A percentile compares a stretch with the other conserved stretches of the same genome.
Conservation (phyloP, 345 rosid genomes). For the Firmiana major region DNA sequence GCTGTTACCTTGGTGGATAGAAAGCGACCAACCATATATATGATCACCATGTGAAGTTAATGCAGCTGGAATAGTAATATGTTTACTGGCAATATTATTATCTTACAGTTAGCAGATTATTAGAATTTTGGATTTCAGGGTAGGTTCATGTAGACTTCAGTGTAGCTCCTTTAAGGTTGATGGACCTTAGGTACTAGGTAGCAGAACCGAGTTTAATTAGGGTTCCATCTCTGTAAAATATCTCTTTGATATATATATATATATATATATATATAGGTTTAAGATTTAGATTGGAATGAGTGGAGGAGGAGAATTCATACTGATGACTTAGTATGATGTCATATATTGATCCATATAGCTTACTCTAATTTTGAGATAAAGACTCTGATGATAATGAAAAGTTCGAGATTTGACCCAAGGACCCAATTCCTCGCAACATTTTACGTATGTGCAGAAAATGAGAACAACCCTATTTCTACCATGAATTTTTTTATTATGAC, state of each 20-base stretch:
- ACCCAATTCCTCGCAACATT: not conserved
- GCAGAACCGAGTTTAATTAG: not conserved
- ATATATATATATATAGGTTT: not conserved
- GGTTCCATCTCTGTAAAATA: not conserved
- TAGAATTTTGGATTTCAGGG: not conserved
- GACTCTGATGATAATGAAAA: too few relatives aligned
- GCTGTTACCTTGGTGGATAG: not conserved
- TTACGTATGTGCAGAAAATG: not conserved
- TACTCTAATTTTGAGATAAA: too few relatives aligned
- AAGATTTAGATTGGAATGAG: too few relatives aligned
- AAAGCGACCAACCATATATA: not conserved
- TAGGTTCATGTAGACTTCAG: too few relatives aligned
- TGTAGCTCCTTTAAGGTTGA: not conserved
- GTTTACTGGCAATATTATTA: not conserved
- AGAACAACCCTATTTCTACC: not conserved
- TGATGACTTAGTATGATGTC: too few relatives aligned
- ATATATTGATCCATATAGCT: too few relatives aligned
- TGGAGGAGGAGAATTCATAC: too few relatives aligned
- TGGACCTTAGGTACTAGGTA: not conserved
- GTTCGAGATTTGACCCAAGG: not conserved
- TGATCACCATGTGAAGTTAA: conserved; percentile 1
- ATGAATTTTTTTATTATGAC: not conserved
- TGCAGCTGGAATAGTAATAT: not conserved
- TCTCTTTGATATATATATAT: not conserved
- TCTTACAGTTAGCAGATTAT: not conserved